Evolutionary conservation across 1,139 yeast genomes (phyloP), one percentile per base, ranked within the genome.

Genomic region (Saccharomyces pastorianus): DNA sequence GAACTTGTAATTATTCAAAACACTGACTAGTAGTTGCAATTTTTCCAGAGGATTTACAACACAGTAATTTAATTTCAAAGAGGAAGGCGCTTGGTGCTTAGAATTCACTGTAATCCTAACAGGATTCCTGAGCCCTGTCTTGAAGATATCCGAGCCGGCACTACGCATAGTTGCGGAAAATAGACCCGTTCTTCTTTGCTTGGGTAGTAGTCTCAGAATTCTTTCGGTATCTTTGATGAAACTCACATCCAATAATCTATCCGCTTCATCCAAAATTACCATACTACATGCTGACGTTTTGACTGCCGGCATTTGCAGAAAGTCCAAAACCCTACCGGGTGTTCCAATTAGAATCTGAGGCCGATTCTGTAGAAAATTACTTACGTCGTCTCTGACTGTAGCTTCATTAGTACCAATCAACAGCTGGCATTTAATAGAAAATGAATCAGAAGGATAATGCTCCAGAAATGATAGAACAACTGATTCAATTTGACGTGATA

Each of bases 191-290:
- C 99, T 79, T 65, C 96, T 81, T 71, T 93, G 99, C 63, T 88
- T 85, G 0, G 99, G 96, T 44, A 91, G 73, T 50, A 77, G 71
- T 51, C 80, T 77, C 49, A 90, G 75, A 31, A 90, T 87, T 42
- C 77, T 73, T 41, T 84, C 81, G 17, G 88, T 83, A 55, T 88
- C 90, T 51, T 75, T 76, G 46, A 81, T 82, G 67, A 91, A 91
- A 41, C 93, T 88, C 44, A 83, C 70, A 68, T 91, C 98, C 44
- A 93, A 74, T 49, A 93, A 75, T 60, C 89, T 81, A 66, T 93
- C 99, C 2, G 98, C 99, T 71, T 93, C 99, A 70, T 93, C 99
- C 52, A 93, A 72, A 7, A 95, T 84, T 20, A 86, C 79, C 48
- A 87, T 80, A 62, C 89, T 96, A 52, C 90, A 77, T 3, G 85